These are phyloP conservation scores for Carex parvula DNA, from an alignment of 176 grass and related monocot genomes.

Conservation along the genomic window DNA sequence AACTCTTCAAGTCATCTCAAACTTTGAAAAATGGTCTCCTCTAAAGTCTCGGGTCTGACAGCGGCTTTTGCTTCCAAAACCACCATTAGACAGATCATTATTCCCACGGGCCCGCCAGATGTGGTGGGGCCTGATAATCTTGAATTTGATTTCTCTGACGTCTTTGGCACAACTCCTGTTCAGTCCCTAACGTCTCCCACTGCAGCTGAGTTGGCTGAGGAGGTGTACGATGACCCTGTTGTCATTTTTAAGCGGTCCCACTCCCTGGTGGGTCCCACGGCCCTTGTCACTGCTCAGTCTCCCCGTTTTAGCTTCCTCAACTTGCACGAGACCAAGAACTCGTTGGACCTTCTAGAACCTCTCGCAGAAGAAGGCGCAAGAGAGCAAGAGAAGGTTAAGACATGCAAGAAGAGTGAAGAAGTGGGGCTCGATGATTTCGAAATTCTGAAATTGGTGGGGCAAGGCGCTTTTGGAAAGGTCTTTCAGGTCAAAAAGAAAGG, in stretches of 20 bases:
- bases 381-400: constrained; percentile 30
- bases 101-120: constrained; percentile 75
- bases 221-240: constrained; percentile 65
- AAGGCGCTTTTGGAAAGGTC: constrained; percentile 98
- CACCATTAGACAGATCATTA: constrained; percentile 61
- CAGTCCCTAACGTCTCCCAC: constrained; percentile 43
- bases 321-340: constrained; percentile 51
- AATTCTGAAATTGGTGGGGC: constrained; percentile 89
- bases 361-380: constrained; percentile 42
- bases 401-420: constrained; percentile 41
- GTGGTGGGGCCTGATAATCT: constrained; percentile 62
- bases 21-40: constrained; percentile 71
- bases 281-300: constrained; percentile 55
- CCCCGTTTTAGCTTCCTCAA: constrained; percentile 64
- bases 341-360: constrained; percentile 64
- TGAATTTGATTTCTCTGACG: constrained; percentile 96
- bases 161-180: constrained; percentile 70
- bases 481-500: constrained; percentile 90
- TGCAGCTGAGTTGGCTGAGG: constrained; percentile 45
- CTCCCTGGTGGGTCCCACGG: constrained; percentile 84
- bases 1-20: constrained; percentile 18
- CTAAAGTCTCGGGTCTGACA: constrained; percentile 44
- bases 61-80: constrained; percentile 42
- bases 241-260: constrained; percentile 87
- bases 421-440: constrained; percentile 89